Conservation (phyloP, 1,139 yeast genomes). For the Yamadazyma pseudoaaseri region DNA sequence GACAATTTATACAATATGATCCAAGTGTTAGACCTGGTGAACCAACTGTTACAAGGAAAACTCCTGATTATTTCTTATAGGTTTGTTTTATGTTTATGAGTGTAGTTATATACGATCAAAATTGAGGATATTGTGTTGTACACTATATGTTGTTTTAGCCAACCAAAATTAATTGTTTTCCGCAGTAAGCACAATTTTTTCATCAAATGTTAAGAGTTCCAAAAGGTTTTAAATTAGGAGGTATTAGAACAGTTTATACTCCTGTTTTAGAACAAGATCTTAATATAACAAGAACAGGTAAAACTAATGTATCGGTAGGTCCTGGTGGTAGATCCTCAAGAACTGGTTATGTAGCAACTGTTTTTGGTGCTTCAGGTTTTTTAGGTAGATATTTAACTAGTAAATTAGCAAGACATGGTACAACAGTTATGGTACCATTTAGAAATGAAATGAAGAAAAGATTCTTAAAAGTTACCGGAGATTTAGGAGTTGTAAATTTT, state of each 20-base stretch:
- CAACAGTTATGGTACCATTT: constrained; percentile 71
- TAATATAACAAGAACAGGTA: constrained; percentile 74
- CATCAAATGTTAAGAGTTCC: constrained; percentile 26
- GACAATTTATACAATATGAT: constrained; percentile 91
- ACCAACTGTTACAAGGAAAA: constrained; percentile 90
- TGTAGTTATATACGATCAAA: constrained; percentile 1
- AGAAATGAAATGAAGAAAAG: constrained; percentile 80
- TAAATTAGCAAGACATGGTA: constrained; percentile 80
- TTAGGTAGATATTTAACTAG: constrained; percentile 73
- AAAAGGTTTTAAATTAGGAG: constrained; percentile 9
- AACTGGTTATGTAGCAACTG: constrained; percentile 90
- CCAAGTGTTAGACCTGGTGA: constrained; percentile 96
- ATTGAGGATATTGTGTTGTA: too few relatives aligned
- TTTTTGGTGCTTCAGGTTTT: constrained; percentile 81
- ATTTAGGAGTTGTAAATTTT: constrained; percentile 82
- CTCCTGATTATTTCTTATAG: constrained; percentile 88
- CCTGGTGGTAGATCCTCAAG: constrained; percentile 84
- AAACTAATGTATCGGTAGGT: constrained; percentile 68
- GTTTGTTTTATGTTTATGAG: constrained; percentile 2
- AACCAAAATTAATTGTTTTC: constrained; percentile 20
- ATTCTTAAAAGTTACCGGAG: constrained; percentile 81
- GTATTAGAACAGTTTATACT: constrained; percentile 38
- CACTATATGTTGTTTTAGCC: constrained; percentile 16
- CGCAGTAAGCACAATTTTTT: constrained; percentile 13
- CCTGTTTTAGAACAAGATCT: constrained; percentile 56